These are phyloP conservation scores for Fusarium sambucinum DNA, from an alignment of 2,329 filamentous ascomycete genomes.

Conservation along the genomic window DNA sequence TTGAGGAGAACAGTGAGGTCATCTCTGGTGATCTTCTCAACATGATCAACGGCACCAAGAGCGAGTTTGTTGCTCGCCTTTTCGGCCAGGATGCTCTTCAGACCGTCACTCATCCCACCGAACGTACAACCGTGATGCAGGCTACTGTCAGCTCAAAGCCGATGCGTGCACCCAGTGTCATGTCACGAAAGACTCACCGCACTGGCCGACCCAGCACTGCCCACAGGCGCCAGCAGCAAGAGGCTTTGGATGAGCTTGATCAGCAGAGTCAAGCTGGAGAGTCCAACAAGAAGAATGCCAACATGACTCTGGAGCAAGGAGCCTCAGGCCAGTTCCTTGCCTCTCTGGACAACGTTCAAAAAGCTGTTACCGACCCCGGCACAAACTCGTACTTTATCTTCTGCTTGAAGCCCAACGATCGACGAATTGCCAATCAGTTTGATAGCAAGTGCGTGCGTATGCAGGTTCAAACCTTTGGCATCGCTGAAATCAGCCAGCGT, in stretches of 20 bases:
- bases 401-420: constrained; percentile 96
- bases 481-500: constrained; percentile 95
- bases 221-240: constrained; percentile 55
- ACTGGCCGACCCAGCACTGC: constrained; percentile 51
- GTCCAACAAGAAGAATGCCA: constrained; percentile 57
- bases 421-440: constrained; percentile 97
- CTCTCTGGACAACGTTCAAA: constrained; percentile 89
- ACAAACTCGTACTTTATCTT: constrained; percentile 97
- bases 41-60: constrained; percentile 88
- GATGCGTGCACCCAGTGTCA: constrained; percentile 90
- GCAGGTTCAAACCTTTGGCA: constrained; percentile 94
- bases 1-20: constrained; percentile 96
- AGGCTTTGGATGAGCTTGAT: constrained; percentile 62
- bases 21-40: constrained; percentile 97
- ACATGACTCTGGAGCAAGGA: constrained; percentile 76
- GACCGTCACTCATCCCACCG: constrained; percentile 92
- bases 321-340: constrained; percentile 93
- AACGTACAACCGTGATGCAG: constrained; percentile 91
- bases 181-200: constrained; percentile 77
- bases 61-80: constrained; percentile 86
- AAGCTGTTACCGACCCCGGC: constrained; percentile 82
- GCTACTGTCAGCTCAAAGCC: constrained; percentile 97
- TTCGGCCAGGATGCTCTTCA: constrained; percentile 97
- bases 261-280: constrained; percentile 63
- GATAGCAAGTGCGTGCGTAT: constrained; percentile 98